phyloP scores from a whole-genome alignment of 129 eudicot genomes.

The Saussurea involucrata region DNA sequence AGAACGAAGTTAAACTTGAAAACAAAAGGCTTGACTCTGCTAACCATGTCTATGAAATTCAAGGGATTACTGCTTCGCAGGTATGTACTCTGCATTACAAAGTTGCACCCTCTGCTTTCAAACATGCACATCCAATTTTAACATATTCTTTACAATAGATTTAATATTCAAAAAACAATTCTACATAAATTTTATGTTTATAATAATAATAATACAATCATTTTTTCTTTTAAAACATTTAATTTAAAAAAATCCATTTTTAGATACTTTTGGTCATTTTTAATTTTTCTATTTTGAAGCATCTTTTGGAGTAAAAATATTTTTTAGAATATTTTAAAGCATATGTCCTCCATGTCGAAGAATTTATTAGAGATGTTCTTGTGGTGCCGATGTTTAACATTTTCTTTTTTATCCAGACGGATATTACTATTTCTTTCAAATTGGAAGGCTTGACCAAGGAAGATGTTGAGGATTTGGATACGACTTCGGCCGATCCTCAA shows the following conservation, averaged over 20 bases:
- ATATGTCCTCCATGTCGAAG: no score
- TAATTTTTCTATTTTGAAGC: not conserved
- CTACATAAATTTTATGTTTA: no score
- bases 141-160: no score
- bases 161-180: no score
- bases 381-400: not conserved
- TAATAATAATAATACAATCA: no score
- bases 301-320: not conserved
- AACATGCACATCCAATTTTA: no score
- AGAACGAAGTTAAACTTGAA: constrained; percentile 27
- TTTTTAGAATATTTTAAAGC: no score
- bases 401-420: constrained; percentile 34
- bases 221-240: not conserved
- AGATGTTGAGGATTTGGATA: constrained; percentile 46
- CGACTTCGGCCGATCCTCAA: constrained; percentile 42
- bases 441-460: constrained; percentile 9
- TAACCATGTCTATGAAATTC: constrained; percentile 20
- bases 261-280: not conserved
- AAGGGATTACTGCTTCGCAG: constrained; percentile 39
- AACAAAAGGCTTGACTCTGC: constrained; percentile 15
- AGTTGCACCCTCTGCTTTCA: not conserved
- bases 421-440: constrained; percentile 46
- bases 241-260: not conserved
- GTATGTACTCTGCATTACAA: constrained; percentile 13
- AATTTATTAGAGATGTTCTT: not conserved